Percentiles rank a stretch among this genome's conserved stretches.
Conservation (phyloP, 306 rosid species). For the Sophora flavescens region DNA sequence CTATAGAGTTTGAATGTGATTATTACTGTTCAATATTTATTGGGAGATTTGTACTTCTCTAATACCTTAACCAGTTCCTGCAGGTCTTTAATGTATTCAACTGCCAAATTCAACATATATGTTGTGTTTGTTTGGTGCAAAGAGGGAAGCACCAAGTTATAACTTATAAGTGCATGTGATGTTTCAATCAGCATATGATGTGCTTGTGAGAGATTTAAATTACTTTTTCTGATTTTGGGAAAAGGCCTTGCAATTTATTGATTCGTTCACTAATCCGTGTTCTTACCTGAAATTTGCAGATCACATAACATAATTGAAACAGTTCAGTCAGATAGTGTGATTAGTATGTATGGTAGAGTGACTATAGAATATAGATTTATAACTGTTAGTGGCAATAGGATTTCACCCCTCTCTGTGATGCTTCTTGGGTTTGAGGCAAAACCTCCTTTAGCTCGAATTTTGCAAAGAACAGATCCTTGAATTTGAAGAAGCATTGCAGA, state of each 20-base stretch:
- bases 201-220: background rate
- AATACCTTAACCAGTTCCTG: conserved; percentile 84
- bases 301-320: background rate
- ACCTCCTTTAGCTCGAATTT: conserved; percentile 90
- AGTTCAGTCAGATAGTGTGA: background rate
- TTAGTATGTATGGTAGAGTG: background rate
- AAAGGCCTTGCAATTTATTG: conserved; percentile 77
- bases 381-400: background rate
- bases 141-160: background rate
- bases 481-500: conserved; percentile 45
- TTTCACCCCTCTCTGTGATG: conserved; percentile 92
- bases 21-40: background rate
- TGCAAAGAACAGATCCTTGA: conserved; percentile 76
- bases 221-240: conserved; percentile 91
- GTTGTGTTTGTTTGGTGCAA: conserved; percentile 89
- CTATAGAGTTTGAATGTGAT: conserved; percentile 29
- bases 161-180: conserved; percentile 20
- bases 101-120: conserved; percentile 82
- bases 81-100: conserved; percentile 77
- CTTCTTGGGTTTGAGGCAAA: conserved; percentile 95
- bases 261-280: conserved; percentile 86
- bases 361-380: background rate
- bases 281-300: conserved; percentile 62
- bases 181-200: conserved; percentile 18
- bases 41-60: background rate